Conservation (phyloP, 345 rosid genomes). For the Melaleuca alternifolia region DNA sequence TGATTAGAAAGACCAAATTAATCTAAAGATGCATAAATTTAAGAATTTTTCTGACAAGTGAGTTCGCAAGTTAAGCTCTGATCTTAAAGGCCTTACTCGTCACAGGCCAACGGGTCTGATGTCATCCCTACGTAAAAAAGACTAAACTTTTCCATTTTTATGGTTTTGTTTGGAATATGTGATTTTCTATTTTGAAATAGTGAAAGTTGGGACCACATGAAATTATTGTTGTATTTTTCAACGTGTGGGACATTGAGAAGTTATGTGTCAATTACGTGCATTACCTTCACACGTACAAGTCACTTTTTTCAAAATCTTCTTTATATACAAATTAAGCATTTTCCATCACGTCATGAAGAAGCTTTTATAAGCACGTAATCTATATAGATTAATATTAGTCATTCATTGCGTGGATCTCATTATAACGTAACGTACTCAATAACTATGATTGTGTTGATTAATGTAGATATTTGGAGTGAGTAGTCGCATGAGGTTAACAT, state of each 20-base stretch:
- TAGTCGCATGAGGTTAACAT: too few species aligned
- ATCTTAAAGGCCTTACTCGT: neutral
- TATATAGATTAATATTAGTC: neutral
- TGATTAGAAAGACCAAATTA: too few species aligned
- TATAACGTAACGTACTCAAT: neutral
- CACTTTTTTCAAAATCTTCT: too few species aligned
- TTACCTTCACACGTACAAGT: neutral
- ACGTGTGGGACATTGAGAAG: rapidly evolving
- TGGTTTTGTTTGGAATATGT: neutral
- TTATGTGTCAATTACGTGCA: neutral
- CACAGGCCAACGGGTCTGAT: rapidly evolving
- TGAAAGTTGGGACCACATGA: neutral
- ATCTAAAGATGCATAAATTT: too few species aligned
- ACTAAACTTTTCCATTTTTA: neutral
- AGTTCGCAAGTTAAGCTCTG: too few species aligned
- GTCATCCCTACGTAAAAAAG: too few species aligned
- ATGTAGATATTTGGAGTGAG: neutral
- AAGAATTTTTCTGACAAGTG: neutral
- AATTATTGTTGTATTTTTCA: too few species aligned
- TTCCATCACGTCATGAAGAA: neutral
- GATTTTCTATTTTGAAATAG: neutral
- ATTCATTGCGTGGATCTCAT: too few species aligned
- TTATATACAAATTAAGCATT: rapidly evolving
- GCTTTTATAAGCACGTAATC: neutral
- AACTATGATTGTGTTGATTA: neutral